These are phyloP conservation scores for Gonium pectorale DNA, from an alignment of 139 green algal species.

Conservation along the genomic window DNA sequence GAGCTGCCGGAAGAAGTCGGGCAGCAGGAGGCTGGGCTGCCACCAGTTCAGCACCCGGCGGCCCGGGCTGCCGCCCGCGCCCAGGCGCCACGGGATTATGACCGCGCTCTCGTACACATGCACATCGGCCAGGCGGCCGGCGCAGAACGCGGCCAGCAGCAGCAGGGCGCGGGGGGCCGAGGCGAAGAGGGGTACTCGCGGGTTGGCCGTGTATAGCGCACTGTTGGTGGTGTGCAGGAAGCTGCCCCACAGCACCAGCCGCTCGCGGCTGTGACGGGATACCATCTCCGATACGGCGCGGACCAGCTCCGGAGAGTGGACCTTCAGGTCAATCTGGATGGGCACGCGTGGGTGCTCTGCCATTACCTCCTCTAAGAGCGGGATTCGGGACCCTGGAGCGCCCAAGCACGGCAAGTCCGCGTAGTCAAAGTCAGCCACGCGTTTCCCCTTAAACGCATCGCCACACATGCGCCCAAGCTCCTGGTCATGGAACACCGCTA, in stretches of 20 bases:
- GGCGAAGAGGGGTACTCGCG: constrained; percentile 8
- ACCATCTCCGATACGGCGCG: neutral
- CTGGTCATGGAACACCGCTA: constrained; percentile 27
- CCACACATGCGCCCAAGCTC: constrained; percentile 18
- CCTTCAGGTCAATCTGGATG: constrained; percentile 39
- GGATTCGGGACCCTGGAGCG: neutral
- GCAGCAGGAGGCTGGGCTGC: neutral
- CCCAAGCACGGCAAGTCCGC: neutral
- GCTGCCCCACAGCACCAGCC: constrained; percentile 24
- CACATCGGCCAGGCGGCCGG: neutral
- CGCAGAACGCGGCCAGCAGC: constrained; percentile 1
- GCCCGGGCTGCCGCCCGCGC: neutral
- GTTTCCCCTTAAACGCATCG: neutral
- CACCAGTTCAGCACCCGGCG: neutral
- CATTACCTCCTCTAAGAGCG: constrained; percentile 36
- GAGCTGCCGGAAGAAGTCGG: constrained; percentile 14
- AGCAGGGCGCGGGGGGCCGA: constrained; percentile 1
- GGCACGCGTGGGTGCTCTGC: neutral
- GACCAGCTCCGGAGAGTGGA: constrained; percentile 1
- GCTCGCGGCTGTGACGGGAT: neutral
- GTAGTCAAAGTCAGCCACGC: neutral
- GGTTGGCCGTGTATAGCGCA: neutral
- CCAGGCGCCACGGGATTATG: constrained; percentile 21
- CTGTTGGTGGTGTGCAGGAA: constrained; percentile 1
- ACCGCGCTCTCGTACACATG: constrained; percentile 25